Evolutionary conservation across 2,329 filamentous ascomycete genomes (phyloP), one percentile per base, ranked within the genome.

Genomic region (Byssothecium circinans): DNA sequence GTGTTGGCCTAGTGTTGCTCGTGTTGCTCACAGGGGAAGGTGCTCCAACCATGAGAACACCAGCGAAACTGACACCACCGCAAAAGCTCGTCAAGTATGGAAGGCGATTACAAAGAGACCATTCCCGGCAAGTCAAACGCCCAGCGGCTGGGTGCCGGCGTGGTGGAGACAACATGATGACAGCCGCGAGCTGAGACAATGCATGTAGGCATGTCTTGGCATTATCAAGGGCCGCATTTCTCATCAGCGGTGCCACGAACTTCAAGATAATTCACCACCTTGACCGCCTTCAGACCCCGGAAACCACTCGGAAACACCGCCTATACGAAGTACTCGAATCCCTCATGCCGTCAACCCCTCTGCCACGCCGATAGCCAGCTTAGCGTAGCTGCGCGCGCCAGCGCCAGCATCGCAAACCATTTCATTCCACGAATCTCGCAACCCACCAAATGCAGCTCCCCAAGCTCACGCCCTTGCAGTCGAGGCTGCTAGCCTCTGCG

Each of bases 401-500:
- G 43, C 41, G 36, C 47, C 30, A 27, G 32, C 43, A 39, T 47
- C 48, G 48, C 48, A 44, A 22, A 41, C 29, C 35, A 44, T 35
- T 23, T 20, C 49, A 41, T 45, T 45, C 39, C 49, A 40, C 41
- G 47, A 37, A 36, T 29, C 11, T 29, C 27, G 30, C 17, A 18
- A 34, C 27, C 49, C 23, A 19, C 36, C 41, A 44, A 19, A 72
- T 72, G 69, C 73, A 72, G 64, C 73, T 72, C 60, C 71, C 70
- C 25, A 74, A 85, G 71, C 79, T 86, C 69, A 85, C 81, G 68
- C 83, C 81, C 62, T 75, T 88, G 58, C 88, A 88, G 75, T 86
- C 84, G 73, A 85, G 87, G 66, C 81, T 89, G 63, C 81, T 81
- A 65, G 83, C 85, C 61, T 88, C 85, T 47, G 67, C 87, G 43